phyloP scores from a whole-genome alignment of 2,329 filamentous ascomycete genomes.

The Tolypocladium amazonense region DNA sequence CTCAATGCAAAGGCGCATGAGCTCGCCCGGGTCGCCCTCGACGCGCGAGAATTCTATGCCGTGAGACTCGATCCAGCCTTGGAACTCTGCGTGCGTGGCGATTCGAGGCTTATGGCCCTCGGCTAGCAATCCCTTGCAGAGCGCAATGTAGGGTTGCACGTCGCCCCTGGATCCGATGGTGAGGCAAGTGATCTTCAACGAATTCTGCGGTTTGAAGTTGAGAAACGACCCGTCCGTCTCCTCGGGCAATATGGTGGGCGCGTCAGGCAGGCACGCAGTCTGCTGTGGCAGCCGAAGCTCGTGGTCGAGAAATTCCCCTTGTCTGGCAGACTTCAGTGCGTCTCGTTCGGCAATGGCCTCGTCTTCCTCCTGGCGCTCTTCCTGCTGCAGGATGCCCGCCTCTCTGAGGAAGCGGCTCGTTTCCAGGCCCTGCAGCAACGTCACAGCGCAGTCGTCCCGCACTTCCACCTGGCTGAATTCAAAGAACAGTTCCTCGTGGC shows the following conservation, averaged over 20 bases:
- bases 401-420: slow-evolving; percentile 60
- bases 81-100: slow-evolving; percentile 86
- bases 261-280: slow-evolving; percentile 37
- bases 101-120: slow-evolving; percentile 84
- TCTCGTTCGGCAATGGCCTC: slow-evolving; percentile 72
- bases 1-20: slow-evolving; percentile 94
- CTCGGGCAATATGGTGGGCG: slow-evolving; percentile 75
- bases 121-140: slow-evolving; percentile 80
- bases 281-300: slow-evolving; percentile 38
- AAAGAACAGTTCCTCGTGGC: slow-evolving; percentile 93
- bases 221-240: slow-evolving; percentile 80
- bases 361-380: slow-evolving; percentile 61
- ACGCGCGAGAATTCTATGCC: slow-evolving; percentile 88
- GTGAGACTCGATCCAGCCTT: slow-evolving; percentile 79
- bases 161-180: slow-evolving; percentile 95
- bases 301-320: slow-evolving; percentile 39
- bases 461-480: slow-evolving; percentile 72
- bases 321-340: slow-evolving; percentile 64
- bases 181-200: slow-evolving; percentile 79
- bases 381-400: slow-evolving; percentile 53
- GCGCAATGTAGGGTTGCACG: slow-evolving; percentile 92
- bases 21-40: slow-evolving; percentile 81
- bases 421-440: slow-evolving; percentile 67
- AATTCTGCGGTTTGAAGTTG: slow-evolving; percentile 75
- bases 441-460: slow-evolving; percentile 82